A percentile compares a stretch with the other conserved stretches of the same genome.
phyloP scores from a whole-genome alignment of 352 stramenopile species.

The Aphanomyces invadans region DNA sequence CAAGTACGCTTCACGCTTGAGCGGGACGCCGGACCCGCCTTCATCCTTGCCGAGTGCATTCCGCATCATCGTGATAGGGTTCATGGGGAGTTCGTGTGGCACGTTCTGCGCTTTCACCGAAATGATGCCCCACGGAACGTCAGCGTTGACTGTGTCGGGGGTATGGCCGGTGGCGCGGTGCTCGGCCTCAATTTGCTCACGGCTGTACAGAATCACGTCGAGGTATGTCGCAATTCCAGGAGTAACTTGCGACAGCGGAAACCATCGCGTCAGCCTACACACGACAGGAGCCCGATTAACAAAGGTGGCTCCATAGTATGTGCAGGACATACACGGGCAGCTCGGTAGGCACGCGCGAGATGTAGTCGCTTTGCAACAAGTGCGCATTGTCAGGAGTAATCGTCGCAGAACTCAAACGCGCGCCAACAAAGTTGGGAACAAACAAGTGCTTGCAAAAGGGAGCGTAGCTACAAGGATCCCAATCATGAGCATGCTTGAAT shows the following conservation, averaged over 20 bases:
- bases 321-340: constrained; percentile 81
- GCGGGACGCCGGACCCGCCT: constrained; percentile 77
- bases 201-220: constrained; percentile 97
- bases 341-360: constrained; percentile 91
- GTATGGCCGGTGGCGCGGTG: constrained; percentile 70
- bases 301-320: neutral
- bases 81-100: constrained; percentile 95
- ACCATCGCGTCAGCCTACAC: constrained; percentile 74
- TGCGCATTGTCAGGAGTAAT: constrained; percentile 92
- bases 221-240: constrained; percentile 87
- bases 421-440: constrained; percentile 90
- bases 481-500: neutral
- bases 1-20: constrained; percentile 74
- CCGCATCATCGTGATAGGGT: constrained; percentile 97
- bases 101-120: constrained; percentile 97
- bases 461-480: constrained; percentile 78
- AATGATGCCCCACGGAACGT: constrained; percentile 91
- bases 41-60: constrained; percentile 96
- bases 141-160: constrained; percentile 37
- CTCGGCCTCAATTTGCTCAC: constrained; percentile 96
- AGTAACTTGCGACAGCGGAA: constrained; percentile 85
- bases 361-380: constrained; percentile 90
- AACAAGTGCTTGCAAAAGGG: constrained; percentile 99
- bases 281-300: too few species aligned
- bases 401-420: constrained; percentile 77